Evolutionary conservation across 129 eudicot species (phyloP), one percentile per base, ranked within the genome.

Genomic region (Centrapalus pauciflorus): DNA sequence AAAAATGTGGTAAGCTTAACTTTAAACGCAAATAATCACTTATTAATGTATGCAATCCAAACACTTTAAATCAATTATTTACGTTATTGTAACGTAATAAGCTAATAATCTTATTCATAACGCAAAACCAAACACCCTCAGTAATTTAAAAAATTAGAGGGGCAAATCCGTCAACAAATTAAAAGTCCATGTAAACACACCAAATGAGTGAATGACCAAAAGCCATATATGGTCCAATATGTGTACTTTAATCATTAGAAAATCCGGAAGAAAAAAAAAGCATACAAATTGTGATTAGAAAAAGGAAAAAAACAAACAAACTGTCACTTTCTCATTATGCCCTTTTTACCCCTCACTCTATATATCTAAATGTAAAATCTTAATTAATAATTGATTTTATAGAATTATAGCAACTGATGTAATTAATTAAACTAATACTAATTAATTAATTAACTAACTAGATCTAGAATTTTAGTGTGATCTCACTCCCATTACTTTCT

Each of bases 401-500:
- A 27, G 21, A 58, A 55, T 70, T 55, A 70, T 55, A 27, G 21
- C 64, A 55, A 13, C 48, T 30, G 33, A 1, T 14, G 55, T 41
- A 65, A 33, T 32, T 43, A 74, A 56, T 14, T 32, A 43, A 57
- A 41, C 52, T 34, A 61, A 49, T 43, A 55, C 28, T 64, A 70
- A 54, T 52, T 40, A n/a, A 33, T 55, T 5, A 34, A 5, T 55
- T 33, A 56, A 40, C 6, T n/a, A 49, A 38, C 45, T 17, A 20
- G 21, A 28, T 27, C 79, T 79, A 90, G 63, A 92, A 88, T 63
- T 87, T 91, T 17, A 91, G 85, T 37, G 88, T 87, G 8, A 87
- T 80, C 66, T 79, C 90, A 70, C 90, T 84, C 32, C 77, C 85
- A 65, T 87, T 85, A 25, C 90, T 91, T 70, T 85, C 93, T 67